Evolutionary conservation across 495 filamentous ascomycete genomes (phyloP), one percentile per base, ranked within the genome.

Genomic region (Daldinia decipiens): DNA sequence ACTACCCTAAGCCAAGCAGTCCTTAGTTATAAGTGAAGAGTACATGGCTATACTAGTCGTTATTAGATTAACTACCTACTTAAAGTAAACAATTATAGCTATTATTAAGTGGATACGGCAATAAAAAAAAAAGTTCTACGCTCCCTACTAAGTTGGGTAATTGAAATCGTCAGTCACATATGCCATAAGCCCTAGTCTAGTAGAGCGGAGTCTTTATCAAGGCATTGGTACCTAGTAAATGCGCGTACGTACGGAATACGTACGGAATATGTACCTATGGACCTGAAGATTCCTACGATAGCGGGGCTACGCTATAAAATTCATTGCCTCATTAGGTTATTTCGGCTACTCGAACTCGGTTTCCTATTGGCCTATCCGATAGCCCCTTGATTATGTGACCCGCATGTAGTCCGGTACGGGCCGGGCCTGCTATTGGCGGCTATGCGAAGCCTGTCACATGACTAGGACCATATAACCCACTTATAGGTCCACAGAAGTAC

Each of bases 1-100:
- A 8, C 15, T 8, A 40, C n/a, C 39, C 5, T 17, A 15, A 17
- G 15, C 7, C 39, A 40, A 40, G n/a, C 1, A 39, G 13, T n/a
- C 12, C 4, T 39, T 34, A 39, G 13, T 39, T 39, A 39, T 39
- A 39, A n/a, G 38, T 39, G 13, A 34, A 34, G 32, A 9, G 32
- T 34, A 32, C 4, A 27, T 27, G 29, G 38, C 38, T 40, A 40
- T 17, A 40, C 38, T 40, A 4, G 15, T 40, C 38, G 15, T 17
- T 17, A 40, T 40, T 40, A 40, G 39, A 40, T 40, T 40, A 40
- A n/a, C n/a, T n/a, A n/a, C n/a, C n/a, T n/a, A n/a, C n/a, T n/a
- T n/a, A n/a, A n/a, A 17, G 39, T 40, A 40, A 40, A 40, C 11
- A 40, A 4, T 40, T 7, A 8, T 40, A 40, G 38, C n/a, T 17